Evolutionary conservation across 805 yeast genomes (phyloP).

Genomic region (Ogataea minuta): DNA sequence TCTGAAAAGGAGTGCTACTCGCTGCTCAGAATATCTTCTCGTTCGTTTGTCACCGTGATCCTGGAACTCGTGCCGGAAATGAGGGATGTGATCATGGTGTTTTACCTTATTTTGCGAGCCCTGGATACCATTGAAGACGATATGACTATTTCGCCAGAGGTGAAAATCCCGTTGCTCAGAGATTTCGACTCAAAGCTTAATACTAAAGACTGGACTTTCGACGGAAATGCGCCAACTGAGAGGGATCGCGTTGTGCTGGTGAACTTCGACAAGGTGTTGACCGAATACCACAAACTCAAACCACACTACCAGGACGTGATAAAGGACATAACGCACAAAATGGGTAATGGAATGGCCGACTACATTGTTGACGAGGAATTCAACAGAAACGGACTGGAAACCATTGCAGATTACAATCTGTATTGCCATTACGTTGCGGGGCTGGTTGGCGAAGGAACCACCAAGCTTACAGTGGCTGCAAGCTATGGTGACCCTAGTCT

Average conservation of each 20-base stretch:
- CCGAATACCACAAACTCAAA: conserved; percentile 69
- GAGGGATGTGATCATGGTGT: conserved; percentile 75
- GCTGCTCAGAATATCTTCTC: conserved; percentile 66
- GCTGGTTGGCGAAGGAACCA: conserved; percentile 92
- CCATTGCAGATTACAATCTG: conserved; percentile 77
- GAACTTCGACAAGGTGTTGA: conserved; percentile 69
- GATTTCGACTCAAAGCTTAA: conserved; percentile 62
- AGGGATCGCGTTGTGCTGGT: conserved; percentile 77
- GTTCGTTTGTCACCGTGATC: conserved; percentile 94
- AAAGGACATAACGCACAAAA: conserved; percentile 69
- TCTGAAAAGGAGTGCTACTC: conserved; percentile 62
- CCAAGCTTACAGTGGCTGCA: conserved; percentile 77
- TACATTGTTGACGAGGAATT: conserved; percentile 76
- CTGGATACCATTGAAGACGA: conserved; percentile 96
- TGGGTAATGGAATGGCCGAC: conserved; percentile 99
- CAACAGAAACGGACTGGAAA: conserved; percentile 73
- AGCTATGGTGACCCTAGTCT: conserved; percentile 58
- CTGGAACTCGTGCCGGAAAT: conserved; percentile 88
- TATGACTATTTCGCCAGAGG: conserved; percentile 71
- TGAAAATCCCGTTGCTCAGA: conserved; percentile 75
- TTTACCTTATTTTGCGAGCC: conserved; percentile 84
- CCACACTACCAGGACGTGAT: conserved; percentile 77
- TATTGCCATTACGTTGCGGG: conserved; percentile 99
- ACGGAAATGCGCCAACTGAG: conserved; percentile 72
- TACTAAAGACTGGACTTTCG: conserved; percentile 74